phyloP scores from a whole-genome alignment of 345 rosid genomes.

The Euphorbia lathyris region DNA sequence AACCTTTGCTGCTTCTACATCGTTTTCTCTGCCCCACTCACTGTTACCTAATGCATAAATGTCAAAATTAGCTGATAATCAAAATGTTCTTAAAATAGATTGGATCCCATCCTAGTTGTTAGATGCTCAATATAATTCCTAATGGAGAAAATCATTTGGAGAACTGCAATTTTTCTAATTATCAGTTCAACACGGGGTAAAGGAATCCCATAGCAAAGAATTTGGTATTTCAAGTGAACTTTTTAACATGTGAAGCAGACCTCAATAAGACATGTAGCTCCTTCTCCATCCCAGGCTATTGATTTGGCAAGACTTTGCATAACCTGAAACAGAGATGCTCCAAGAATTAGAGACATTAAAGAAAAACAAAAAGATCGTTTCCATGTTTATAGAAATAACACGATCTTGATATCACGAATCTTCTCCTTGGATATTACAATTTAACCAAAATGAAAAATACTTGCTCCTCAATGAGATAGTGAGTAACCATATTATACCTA shows the following conservation, averaged over 20 bases:
- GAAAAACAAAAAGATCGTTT: neutral
- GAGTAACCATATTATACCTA: too few species aligned
- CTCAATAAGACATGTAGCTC: slow-evolving; percentile 96
- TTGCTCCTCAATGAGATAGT: too few species aligned
- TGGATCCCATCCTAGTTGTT: neutral
- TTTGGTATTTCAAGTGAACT: too few species aligned
- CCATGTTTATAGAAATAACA: too few species aligned
- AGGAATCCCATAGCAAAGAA: too few species aligned
- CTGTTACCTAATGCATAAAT: slow-evolving; percentile 45
- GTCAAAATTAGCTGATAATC: slow-evolving; percentile 4
- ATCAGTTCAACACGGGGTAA: too few species aligned
- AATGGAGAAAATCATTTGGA: too few species aligned
- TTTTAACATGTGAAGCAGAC: slow-evolving; percentile 32
- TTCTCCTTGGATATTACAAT: too few species aligned
- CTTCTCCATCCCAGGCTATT: slow-evolving; percentile 99
- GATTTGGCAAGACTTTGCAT: slow-evolving; percentile 99
- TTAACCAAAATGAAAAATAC: too few species aligned
- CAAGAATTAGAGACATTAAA: slow-evolving; percentile 4
- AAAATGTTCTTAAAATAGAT: neutral
- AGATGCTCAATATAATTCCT: too few species aligned
- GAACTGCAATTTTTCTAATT: too few species aligned
- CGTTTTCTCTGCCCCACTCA: slow-evolving; percentile 64
- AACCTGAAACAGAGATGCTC: slow-evolving; percentile 44
- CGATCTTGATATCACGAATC: too few species aligned
- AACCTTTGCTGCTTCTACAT: slow-evolving; percentile 77